Evolutionary conservation across 257 asterid genomes (phyloP).

Genomic region (Parsonsia alboflavescens): DNA sequence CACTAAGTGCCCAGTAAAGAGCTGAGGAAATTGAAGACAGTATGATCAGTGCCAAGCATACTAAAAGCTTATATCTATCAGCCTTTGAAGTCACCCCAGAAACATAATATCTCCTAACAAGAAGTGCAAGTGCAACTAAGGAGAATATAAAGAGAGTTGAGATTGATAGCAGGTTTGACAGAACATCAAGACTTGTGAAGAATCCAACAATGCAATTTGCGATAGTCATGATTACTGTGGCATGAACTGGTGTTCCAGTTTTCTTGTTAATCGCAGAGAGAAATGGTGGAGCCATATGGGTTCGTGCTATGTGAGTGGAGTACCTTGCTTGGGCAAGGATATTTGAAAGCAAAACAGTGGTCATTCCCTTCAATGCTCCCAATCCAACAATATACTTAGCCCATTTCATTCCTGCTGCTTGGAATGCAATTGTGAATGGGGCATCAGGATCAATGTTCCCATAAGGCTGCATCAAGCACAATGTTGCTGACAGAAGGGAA

Average conservation of each 20-base stretch:
- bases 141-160: constrained; percentile 54
- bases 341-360: constrained; percentile 25
- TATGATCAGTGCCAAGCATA: constrained; percentile 29
- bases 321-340: constrained; percentile 49
- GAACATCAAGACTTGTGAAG: constrained; percentile 46
- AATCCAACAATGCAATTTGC: constrained; percentile 39
- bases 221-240: constrained; percentile 48
- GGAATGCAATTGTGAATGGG: constrained; percentile 23
- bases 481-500: constrained; percentile 19
- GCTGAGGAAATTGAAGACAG: constrained; percentile 41
- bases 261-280: constrained; percentile 43
- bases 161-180: constrained; percentile 48
- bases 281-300: constrained; percentile 72
- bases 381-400: constrained; percentile 25
- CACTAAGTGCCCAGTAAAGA: constrained; percentile 41
- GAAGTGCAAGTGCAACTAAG: constrained; percentile 50
- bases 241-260: constrained; percentile 59
- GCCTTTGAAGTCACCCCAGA: constrained; percentile 34
- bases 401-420: constrained; percentile 23
- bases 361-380: constrained; percentile 31
- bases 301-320: constrained; percentile 55
- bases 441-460: constrained; percentile 18
- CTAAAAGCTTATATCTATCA: constrained; percentile 40
- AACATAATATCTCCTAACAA: constrained; percentile 47
- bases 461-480: constrained; percentile 26